Percentiles rank a stretch among this genome's conserved stretches.
These are phyloP conservation scores for Luzula sylvatica DNA, from an alignment of 176 grass and related monocot genomes.

Conservation along the genomic window DNA sequence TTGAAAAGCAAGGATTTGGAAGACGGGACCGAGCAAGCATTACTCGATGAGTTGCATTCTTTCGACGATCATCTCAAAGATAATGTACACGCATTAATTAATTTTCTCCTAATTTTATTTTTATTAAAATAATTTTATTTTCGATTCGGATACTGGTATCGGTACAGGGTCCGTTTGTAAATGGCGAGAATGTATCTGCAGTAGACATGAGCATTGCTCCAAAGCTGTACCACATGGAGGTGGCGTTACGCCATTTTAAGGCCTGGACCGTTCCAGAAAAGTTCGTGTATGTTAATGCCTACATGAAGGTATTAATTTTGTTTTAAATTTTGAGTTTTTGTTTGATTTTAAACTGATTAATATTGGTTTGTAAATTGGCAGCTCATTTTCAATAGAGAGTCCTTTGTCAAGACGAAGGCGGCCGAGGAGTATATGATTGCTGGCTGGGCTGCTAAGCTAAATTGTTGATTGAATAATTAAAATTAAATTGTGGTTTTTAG, in stretches of 20 bases:
- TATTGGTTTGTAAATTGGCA: constrained; percentile 18
- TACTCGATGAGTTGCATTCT: constrained; percentile 49
- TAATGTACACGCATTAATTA: constrained; percentile 36
- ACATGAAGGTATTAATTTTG: constrained; percentile 39
- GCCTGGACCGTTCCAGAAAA: constrained; percentile 83
- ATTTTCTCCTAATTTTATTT: constrained; percentile 12
- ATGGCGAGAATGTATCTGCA: constrained; percentile 45
- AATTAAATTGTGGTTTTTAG: background rate
- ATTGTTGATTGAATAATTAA: constrained; percentile 1
- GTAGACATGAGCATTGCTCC: constrained; percentile 60
- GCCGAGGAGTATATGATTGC: constrained; percentile 62
- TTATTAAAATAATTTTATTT: background rate
- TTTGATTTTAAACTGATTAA: constrained; percentile 1
- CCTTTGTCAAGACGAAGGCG: constrained; percentile 75
- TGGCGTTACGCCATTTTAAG: constrained; percentile 68
- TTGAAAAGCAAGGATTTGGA: constrained; percentile 77
- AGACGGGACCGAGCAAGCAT: constrained; percentile 55
- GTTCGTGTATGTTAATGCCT: constrained; percentile 43
- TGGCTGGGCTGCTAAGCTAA: constrained; percentile 56
- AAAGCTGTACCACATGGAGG: constrained; percentile 73
- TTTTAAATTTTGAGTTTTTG: background rate
- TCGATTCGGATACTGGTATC: background rate
- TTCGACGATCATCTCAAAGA: constrained; percentile 70
- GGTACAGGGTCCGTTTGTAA: constrained; percentile 69
- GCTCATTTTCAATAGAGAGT: constrained; percentile 66